phyloP scores from a whole-genome alignment of 192 early-diverging fungal species.

The Gonapodya sp. region DNA sequence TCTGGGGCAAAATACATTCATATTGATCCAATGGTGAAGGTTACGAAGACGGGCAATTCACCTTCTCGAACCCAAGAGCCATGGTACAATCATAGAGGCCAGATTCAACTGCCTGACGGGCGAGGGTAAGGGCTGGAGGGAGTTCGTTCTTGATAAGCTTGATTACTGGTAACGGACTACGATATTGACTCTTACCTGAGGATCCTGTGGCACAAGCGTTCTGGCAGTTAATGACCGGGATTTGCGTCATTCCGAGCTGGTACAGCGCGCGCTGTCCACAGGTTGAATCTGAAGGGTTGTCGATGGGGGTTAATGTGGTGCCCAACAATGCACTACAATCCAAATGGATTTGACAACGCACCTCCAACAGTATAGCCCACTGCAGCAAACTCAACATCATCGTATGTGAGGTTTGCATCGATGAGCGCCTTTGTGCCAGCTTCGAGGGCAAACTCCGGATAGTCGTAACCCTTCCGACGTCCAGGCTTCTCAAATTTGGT shows the following conservation, averaged over 20 bases:
- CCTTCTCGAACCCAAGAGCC: slow-evolving; percentile 69
- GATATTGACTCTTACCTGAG: background rate
- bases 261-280: slow-evolving; percentile 61
- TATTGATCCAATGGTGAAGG: too few species aligned
- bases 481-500: slow-evolving; percentile 35
- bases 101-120: slow-evolving; percentile 45
- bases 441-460: slow-evolving; percentile 27
- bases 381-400: slow-evolving; percentile 34
- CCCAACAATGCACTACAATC: background rate
- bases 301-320: too few species aligned
- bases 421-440: slow-evolving; percentile 59
- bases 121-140: slow-evolving; percentile 56
- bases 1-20: too few species aligned
- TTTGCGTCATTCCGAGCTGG: slow-evolving; percentile 65
- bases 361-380: slow-evolving; percentile 2
- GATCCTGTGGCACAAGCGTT: slow-evolving; percentile 31
- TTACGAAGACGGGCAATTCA: too few species aligned
- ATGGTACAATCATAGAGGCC: slow-evolving; percentile 57
- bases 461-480: slow-evolving; percentile 19
- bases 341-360: background rate
- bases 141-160: slow-evolving; percentile 18
- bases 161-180: background rate
- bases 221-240: slow-evolving; percentile 61
- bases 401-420: slow-evolving; percentile 61
- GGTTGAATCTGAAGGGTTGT: slow-evolving; percentile 58